These are phyloP conservation scores for Macrocybe gigantea DNA, from an alignment of 768 basidiomycete genomes.

Conservation along the genomic window DNA sequence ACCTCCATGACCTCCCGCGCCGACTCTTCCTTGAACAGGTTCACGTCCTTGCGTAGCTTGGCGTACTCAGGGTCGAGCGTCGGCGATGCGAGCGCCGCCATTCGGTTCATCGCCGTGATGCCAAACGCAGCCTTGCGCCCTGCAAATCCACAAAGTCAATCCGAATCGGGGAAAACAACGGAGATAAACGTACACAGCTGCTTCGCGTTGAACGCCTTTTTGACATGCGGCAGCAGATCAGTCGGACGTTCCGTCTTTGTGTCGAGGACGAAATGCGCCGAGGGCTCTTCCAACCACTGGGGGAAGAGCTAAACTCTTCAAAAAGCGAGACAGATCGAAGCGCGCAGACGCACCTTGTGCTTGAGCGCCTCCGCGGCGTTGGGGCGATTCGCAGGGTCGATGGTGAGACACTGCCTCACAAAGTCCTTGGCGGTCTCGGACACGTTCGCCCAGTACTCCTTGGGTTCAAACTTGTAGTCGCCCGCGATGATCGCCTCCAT, in stretches of 20 bases:
- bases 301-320: not conserved
- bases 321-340: not conserved
- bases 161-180: slow-evolving; percentile 3
- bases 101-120: slow-evolving; percentile 80
- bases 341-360: slow-evolving; percentile 44
- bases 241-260: slow-evolving; percentile 54
- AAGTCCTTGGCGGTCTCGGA: slow-evolving; percentile 80
- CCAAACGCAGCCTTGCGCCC: slow-evolving; percentile 87
- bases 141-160: slow-evolving; percentile 19
- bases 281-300: slow-evolving; percentile 31
- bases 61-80: slow-evolving; percentile 9
- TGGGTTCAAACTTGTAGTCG: slow-evolving; percentile 80
- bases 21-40: not conserved
- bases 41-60: not conserved
- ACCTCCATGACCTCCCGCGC: not conserved
- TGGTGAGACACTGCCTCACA: slow-evolving; percentile 74
- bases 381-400: slow-evolving; percentile 76
- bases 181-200: slow-evolving; percentile 59
- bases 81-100: slow-evolving; percentile 54
- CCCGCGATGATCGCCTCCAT: slow-evolving; percentile 94
- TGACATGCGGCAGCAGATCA: slow-evolving; percentile 85
- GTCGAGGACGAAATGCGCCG: slow-evolving; percentile 59
- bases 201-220: slow-evolving; percentile 85
- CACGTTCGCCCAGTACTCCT: slow-evolving; percentile 86
- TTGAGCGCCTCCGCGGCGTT: slow-evolving; percentile 69